A percentile compares a stretch with the other conserved stretches of the same genome.
phyloP scores from a whole-genome alignment of 257 asterid species.

The Echites panduratus region DNA sequence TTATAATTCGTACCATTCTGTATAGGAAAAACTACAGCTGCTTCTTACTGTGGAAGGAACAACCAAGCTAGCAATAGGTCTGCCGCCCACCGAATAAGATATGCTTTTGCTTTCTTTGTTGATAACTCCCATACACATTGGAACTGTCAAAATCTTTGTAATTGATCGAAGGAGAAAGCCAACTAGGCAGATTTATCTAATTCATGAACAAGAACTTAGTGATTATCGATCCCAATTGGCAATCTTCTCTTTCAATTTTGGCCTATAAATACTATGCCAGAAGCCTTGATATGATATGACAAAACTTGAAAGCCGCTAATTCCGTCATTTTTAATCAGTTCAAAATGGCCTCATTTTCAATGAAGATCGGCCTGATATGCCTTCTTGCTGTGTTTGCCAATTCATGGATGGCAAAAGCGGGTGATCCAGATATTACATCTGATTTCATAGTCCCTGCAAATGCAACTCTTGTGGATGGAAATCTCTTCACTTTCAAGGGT shows the following conservation, averaged over 20 bases:
- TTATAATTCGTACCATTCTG: constrained; percentile 26
- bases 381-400: constrained; percentile 8
- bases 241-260: no score
- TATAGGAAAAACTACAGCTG: background rate
- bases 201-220: no score
- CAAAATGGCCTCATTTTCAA: background rate
- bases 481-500: constrained; percentile 21
- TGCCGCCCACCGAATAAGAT: background rate
- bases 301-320: no score
- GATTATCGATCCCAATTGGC: no score
- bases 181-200: no score
- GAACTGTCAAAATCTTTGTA: no score
- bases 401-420: constrained; percentile 9
- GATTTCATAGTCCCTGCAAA: constrained; percentile 18
- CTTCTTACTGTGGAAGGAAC: background rate
- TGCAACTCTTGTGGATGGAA: constrained; percentile 10
- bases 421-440: constrained; percentile 19
- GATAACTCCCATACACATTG: no score
- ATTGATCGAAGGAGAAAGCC: background rate
- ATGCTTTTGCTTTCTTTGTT: no score
- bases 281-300: no score
- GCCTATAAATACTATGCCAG: no score
- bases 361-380: background rate
- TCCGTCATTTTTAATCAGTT: no score
- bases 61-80: no score